Conservation (phyloP, 2,329 filamentous ascomycete species). For the Capronia epimyces region DNA sequence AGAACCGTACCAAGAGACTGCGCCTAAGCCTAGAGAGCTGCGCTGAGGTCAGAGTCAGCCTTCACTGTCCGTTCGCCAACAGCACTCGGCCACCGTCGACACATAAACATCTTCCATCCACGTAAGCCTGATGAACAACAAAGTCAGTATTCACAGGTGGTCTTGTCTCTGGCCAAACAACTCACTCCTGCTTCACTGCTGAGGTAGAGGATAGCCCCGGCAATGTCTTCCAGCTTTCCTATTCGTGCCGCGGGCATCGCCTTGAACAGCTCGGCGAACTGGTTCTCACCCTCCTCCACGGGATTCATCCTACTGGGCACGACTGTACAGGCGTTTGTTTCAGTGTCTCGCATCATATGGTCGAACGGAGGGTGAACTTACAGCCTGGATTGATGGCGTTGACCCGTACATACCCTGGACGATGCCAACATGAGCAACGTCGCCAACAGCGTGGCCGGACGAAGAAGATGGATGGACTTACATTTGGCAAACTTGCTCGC, state of each 20-base stretch:
- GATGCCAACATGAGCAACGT: neutral
- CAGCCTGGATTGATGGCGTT: slow-evolving; percentile 44
- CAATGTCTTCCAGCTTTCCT: slow-evolving; percentile 40
- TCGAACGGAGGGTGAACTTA: slow-evolving; percentile 28
- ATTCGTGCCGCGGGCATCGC: slow-evolving; percentile 39
- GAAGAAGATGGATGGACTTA: slow-evolving; percentile 4
- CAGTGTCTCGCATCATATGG: neutral
- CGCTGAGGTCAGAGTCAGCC: neutral
- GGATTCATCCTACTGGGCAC: slow-evolving; percentile 45
- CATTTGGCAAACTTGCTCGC: slow-evolving; percentile 44
- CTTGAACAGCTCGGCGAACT: slow-evolving; percentile 40
- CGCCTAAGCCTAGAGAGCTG: too few relatives aligned
- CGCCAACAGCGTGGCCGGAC: neutral
- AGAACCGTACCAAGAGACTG: too few relatives aligned
- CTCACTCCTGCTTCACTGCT: slow-evolving; percentile 40
- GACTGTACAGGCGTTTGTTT: slow-evolving; percentile 32
- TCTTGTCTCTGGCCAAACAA: slow-evolving; percentile 1
- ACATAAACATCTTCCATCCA: slow-evolving; percentile 38
- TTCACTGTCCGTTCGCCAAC: slow-evolving; percentile 38
- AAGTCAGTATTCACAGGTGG: neutral
- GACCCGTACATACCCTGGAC: slow-evolving; percentile 41
- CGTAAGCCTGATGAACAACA: slow-evolving; percentile 34
- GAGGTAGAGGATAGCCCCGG: slow-evolving; percentile 42
- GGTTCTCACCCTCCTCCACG: slow-evolving; percentile 38
- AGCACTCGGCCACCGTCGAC: slow-evolving; percentile 40